A percentile compares a stretch with the other conserved stretches of the same genome.
Evolutionary conservation across 306 rosid species (phyloP).

Genomic region (Gastrolobium bilobum): DNA sequence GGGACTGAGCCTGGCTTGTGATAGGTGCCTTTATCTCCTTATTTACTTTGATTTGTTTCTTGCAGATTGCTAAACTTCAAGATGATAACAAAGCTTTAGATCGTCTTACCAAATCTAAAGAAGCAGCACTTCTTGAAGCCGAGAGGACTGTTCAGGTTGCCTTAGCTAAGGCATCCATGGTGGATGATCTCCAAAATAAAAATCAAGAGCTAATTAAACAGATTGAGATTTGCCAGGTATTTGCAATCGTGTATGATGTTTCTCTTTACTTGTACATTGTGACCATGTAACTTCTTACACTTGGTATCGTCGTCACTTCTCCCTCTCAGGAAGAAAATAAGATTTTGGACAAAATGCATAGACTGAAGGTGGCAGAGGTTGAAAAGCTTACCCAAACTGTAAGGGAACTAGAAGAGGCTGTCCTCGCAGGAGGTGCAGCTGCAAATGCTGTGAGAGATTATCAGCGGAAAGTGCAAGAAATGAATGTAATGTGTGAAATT

Average conservation of each 20-base stretch:
- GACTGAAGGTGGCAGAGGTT: conserved; percentile 99
- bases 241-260: conserved; percentile 25
- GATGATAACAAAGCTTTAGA: conserved; percentile 98
- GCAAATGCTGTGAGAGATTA: conserved; percentile 99
- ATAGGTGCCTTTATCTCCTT: conserved; percentile 41
- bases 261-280: background rate
- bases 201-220: conserved; percentile 97
- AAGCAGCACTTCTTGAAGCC: conserved; percentile 97
- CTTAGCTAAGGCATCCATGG: conserved; percentile 99
- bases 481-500: conserved; percentile 76
- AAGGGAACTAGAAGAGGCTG: conserved; percentile 99
- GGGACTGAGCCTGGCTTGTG: conserved; percentile 16
- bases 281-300: conserved; percentile 19
- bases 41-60: conserved; percentile 48
- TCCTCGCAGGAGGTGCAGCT: conserved; percentile 99
- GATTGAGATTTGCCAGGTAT: conserved; percentile 99
- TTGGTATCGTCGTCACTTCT: conserved; percentile 43
- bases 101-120: conserved; percentile 98
- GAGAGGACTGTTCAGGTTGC: conserved; percentile 98
- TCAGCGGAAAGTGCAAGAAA: conserved; percentile 98
- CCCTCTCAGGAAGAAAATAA: conserved; percentile 91
- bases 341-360: conserved; percentile 97
- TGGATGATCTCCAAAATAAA: conserved; percentile 99
- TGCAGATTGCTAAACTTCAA: conserved; percentile 96
- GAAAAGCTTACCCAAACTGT: conserved; percentile 99